A percentile compares a stretch with the other conserved stretches of the same genome.
Evolutionary conservation across 345 rosid genomes (phyloP).

Genomic region (Ailanthus altissimus): DNA sequence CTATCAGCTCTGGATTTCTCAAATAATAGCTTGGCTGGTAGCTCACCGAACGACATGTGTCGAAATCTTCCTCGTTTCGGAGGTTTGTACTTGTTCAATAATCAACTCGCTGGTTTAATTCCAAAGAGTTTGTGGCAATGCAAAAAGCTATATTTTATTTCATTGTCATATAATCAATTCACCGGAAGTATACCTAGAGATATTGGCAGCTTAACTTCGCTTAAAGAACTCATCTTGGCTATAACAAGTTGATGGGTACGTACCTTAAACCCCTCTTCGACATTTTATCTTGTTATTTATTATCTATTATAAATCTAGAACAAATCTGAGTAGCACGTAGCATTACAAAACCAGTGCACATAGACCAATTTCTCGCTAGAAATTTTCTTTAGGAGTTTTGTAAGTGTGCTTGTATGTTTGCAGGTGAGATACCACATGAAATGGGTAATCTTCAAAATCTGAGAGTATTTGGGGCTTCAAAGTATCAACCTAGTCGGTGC

Average conservation of each 20-base stretch:
- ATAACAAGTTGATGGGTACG: constrained; percentile 26
- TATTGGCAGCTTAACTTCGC: constrained; percentile 18
- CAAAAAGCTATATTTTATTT: background rate
- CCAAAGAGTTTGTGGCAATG: constrained; percentile 12
- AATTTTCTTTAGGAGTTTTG: background rate
- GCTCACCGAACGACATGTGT: background rate
- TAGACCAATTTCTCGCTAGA: no score
- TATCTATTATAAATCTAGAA: background rate
- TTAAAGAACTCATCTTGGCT: constrained; percentile 1
- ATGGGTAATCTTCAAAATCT: background rate
- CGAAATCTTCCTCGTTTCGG: background rate
- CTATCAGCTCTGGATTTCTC: background rate
- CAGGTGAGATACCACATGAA: background rate
- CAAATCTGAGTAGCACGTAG: background rate
- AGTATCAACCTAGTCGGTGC: background rate
- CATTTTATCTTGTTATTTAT: background rate
- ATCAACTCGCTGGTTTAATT: background rate
- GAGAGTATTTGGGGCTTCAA: background rate
- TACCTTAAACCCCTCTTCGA: background rate
- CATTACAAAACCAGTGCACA: no score
- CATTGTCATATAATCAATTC: constrained; percentile 1
- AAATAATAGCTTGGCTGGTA: background rate
- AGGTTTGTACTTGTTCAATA: background rate
- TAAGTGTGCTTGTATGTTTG: background rate
- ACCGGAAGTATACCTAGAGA: constrained; percentile 13